Evolutionary conservation across 2,329 filamentous ascomycete genomes (phyloP).

Genomic region (Penicillium corylophilum): DNA sequence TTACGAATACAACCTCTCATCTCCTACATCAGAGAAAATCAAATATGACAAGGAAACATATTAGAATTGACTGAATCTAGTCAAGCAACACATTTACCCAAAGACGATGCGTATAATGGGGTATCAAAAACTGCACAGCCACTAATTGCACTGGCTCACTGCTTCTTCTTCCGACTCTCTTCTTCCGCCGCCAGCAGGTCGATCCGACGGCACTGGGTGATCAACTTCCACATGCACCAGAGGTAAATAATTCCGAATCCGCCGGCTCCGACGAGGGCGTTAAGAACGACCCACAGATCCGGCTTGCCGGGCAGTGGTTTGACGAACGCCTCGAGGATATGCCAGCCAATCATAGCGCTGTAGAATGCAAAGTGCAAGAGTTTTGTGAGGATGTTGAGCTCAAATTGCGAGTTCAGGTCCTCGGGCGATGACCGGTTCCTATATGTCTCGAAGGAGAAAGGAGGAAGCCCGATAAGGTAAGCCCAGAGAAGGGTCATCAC

Average conservation of each 20-base stretch:
- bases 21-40: conserved; percentile 11
- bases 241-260: conserved; percentile 86
- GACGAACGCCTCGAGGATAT: conserved; percentile 69
- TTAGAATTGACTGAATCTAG: not conserved
- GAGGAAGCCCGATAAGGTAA: conserved; percentile 84
- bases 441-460: conserved; percentile 69
- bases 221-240: conserved; percentile 76
- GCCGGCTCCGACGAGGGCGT: conserved; percentile 79
- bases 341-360: conserved; percentile 74
- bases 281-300: conserved; percentile 90
- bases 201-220: conserved; percentile 33
- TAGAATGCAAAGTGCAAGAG: conserved; percentile 77
- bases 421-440: conserved; percentile 46
- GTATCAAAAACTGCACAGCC: conserved; percentile 28
- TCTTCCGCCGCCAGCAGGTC: conserved; percentile 25
- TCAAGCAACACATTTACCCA: not conserved
- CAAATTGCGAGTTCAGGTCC: conserved; percentile 41
- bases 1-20: conserved; percentile 19
- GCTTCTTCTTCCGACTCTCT: conserved; percentile 35
- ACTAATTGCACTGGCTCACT: conserved; percentile 21
- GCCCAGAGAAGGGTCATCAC: conserved; percentile 86
- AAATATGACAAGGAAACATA: conserved; percentile 2
- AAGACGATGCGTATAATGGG: conserved; percentile 10
- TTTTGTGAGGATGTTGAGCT: conserved; percentile 59
- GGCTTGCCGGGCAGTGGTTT: conserved; percentile 73